Percentiles rank a stretch among this genome's conserved stretches.
phyloP scores from a whole-genome alignment of 176 grass and related monocot genomes.

The Tillandsia leiboldiana region DNA sequence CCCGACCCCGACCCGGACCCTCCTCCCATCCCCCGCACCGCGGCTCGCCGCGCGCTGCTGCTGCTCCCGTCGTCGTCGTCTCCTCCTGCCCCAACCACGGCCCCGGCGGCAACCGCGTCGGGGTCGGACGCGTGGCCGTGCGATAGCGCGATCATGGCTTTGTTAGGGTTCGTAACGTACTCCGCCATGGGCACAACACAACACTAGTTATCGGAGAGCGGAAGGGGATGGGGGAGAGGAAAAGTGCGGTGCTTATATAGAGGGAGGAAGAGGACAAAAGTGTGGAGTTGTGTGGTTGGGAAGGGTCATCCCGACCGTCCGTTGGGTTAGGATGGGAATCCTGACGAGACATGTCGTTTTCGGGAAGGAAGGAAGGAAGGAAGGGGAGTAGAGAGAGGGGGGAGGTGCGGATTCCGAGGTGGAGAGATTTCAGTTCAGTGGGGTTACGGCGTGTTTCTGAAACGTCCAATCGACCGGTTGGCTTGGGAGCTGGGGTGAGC shows the following conservation, averaged over 20 bases:
- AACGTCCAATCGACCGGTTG: neutral
- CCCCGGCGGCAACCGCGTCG: neutral
- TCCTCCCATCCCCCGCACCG: neutral
- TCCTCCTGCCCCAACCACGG: neutral
- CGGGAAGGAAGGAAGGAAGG: too few relatives aligned
- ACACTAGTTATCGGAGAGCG: neutral
- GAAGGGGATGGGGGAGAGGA: neutral
- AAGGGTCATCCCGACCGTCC: too few relatives aligned
- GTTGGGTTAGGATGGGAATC: too few relatives aligned
- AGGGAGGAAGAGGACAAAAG: too few relatives aligned
- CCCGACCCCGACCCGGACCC: neutral
- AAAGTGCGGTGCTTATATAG: neutral
- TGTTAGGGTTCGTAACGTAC: neutral
- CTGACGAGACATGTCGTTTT: too few relatives aligned
- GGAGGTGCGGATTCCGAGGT: neutral
- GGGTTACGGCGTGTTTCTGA: neutral
- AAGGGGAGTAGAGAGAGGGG: neutral
- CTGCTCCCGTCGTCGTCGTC: conserved; percentile 9
- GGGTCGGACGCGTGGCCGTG: neutral
- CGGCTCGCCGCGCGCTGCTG: neutral
- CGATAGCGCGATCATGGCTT: neutral
- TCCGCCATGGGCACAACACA: neutral
- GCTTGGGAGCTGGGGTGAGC: neutral
- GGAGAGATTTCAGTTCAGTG: neutral
- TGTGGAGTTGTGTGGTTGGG: too few relatives aligned